These are phyloP conservation scores for Mimosa pudica DNA, from an alignment of 306 rosid species.

Conservation along the genomic window DNA sequence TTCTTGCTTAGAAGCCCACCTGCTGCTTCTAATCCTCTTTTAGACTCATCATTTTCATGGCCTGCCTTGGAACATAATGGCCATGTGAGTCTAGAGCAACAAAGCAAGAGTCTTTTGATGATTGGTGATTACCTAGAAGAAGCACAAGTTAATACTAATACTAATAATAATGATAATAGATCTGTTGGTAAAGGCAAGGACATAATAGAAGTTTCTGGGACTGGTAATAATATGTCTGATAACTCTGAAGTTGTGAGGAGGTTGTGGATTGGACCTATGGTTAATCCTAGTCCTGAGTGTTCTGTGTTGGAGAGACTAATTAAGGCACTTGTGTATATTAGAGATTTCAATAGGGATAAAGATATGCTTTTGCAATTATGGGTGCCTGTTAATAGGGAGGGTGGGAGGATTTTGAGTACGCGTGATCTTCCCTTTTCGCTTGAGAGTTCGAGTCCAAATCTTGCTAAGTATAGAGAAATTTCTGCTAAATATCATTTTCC, in stretches of 20 bases:
- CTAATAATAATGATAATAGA: background rate
- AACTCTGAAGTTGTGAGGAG: constrained; percentile 50
- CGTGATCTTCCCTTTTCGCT: constrained; percentile 62
- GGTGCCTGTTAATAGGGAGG: constrained; percentile 74
- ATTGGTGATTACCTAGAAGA: constrained; percentile 38
- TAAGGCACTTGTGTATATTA: constrained; percentile 60
- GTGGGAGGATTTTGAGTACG: constrained; percentile 63
- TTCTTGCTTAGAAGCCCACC: constrained; percentile 58
- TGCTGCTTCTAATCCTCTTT: constrained; percentile 49
- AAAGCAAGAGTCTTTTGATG: constrained; percentile 23
- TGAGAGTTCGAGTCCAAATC: constrained; percentile 55
- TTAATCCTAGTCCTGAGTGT: constrained; percentile 43
- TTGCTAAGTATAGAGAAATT: constrained; percentile 65
- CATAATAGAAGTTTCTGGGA: constrained; percentile 35
- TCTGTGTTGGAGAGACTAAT: constrained; percentile 64
- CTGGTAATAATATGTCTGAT: constrained; percentile 39
- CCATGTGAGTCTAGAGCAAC: constrained; percentile 40
- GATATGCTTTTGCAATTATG: constrained; percentile 84
- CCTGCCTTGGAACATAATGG: constrained; percentile 48
- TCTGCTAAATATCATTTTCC: constrained; percentile 65
- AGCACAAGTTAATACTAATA: constrained; percentile 14
- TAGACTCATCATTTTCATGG: constrained; percentile 66
- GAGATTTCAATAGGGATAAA: constrained; percentile 61
- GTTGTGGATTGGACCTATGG: constrained; percentile 63
- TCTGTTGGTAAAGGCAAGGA: constrained; percentile 11